A percentile compares a stretch with the other conserved stretches of the same genome.
Evolutionary conservation across 208 protist genomes (phyloP).

Genomic region (Acanthamoeba quina): DNA sequence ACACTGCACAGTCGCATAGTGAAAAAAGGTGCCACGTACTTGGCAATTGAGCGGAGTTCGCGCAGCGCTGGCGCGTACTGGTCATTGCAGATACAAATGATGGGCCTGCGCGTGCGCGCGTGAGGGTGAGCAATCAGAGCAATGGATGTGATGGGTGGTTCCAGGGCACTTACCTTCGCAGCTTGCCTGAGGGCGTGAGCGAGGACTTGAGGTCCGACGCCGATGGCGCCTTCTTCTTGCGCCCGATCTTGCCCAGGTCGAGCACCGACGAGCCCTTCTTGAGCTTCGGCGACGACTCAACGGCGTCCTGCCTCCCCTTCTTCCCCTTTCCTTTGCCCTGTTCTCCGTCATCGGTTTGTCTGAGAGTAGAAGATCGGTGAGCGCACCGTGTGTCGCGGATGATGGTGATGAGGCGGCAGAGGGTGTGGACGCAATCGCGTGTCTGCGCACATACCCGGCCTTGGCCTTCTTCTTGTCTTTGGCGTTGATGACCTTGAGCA

Average conservation of each 20-base stretch:
- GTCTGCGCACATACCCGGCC: background rate
- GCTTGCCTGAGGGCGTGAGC: constrained; percentile 12
- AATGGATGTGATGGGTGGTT: background rate
- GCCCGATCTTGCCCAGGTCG: background rate
- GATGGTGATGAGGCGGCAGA: background rate
- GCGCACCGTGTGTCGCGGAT: background rate
- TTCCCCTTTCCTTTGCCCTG: background rate
- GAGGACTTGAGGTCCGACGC: background rate
- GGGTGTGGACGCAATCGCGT: background rate
- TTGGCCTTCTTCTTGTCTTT: constrained; percentile 54
- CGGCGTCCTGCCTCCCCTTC: background rate
- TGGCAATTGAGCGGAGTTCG: constrained; percentile 8
- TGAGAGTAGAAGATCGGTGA: background rate
- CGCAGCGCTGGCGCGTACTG: constrained; percentile 62
- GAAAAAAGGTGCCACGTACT: background rate
- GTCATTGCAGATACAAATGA: constrained; percentile 75
- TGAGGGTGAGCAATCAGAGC: no score
- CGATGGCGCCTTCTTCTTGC: background rate
- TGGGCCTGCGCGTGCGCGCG: background rate
- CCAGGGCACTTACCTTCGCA: background rate
- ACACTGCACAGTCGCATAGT: background rate
- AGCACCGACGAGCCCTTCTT: constrained; percentile 4
- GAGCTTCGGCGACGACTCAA: background rate
- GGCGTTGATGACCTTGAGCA: constrained; percentile 61
- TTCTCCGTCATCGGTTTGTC: background rate